Conservation (phyloP, 1,139 yeast species). For the Diutina siamensis region DNA sequence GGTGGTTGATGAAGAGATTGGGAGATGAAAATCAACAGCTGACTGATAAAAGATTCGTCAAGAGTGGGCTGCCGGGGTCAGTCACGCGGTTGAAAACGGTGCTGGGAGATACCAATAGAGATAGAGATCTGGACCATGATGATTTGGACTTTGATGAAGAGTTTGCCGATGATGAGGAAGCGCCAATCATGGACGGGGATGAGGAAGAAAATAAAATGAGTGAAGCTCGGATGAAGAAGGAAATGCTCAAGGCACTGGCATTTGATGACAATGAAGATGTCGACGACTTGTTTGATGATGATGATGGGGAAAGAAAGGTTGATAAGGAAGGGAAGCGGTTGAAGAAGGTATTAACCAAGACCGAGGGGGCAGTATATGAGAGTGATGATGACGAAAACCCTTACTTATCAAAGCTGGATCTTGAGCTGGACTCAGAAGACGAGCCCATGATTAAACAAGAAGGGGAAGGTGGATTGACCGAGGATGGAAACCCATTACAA, state of each 20-base stretch:
- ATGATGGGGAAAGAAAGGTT: slow-evolving; percentile 60
- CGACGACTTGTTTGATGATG: slow-evolving; percentile 41
- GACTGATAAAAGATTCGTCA: slow-evolving; percentile 33
- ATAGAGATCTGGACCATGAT: slow-evolving; percentile 72
- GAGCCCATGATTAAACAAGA: slow-evolving; percentile 33
- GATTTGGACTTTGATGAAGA: slow-evolving; percentile 94
- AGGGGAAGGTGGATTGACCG: slow-evolving; percentile 20
- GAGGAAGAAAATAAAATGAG: slow-evolving; percentile 91
- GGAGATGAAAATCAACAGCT: slow-evolving; percentile 44
- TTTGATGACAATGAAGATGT: slow-evolving; percentile 48
- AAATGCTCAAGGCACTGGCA: slow-evolving; percentile 78
- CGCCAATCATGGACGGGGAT: slow-evolving; percentile 94
- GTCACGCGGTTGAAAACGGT: slow-evolving; percentile 39
- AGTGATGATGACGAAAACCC: slow-evolving; percentile 88
- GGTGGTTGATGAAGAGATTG: slow-evolving; percentile 95
- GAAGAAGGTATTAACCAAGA: slow-evolving; percentile 70
- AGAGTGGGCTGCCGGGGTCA: neutral
- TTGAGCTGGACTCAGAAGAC: slow-evolving; percentile 40
- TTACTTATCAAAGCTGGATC: slow-evolving; percentile 62
- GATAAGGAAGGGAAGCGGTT: slow-evolving; percentile 88
- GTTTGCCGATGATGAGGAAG: slow-evolving; percentile 97
- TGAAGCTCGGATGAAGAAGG: slow-evolving; percentile 78
- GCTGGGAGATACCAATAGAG: slow-evolving; percentile 33
- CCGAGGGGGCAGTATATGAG: slow-evolving; percentile 87
- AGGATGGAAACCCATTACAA: slow-evolving; percentile 9